Base-by-base conservation (phyloP, 208 protist species). In the Angomonas ambiguus region DNA sequence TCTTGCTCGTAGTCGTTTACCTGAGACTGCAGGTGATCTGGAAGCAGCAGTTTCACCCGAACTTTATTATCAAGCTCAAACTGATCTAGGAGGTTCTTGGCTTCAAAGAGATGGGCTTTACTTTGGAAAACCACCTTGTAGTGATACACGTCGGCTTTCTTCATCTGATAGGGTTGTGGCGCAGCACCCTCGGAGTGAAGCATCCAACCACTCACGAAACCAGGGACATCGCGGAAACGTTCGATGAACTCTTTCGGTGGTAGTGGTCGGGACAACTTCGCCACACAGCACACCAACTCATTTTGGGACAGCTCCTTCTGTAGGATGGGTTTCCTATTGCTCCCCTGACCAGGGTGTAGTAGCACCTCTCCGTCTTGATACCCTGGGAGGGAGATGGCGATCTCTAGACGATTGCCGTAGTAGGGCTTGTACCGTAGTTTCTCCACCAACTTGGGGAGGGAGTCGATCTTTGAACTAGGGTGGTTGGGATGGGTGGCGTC, bases 71-170 rank as follows among this genome's bases (percentile, higher is more conserved):
- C 83, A 22, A 91, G 64, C 34, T 83, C 81, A 59, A 94, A 92
- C 74, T 94, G 81, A 63, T 92, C 85, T 2, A 94, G 77, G 34
- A 94, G 76, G 61, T 88, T 67, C 72, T 94, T 94, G 45, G 88
- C 88, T 45, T 81, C 77, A 65, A 92, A 94, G 25, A 94, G 80
- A 16, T 76, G 42, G 32, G 62, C 71, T n/a, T 64, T 71, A 53
- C 82, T 72, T 24, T 75, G 74, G 72, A 94, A 92, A n/a, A 94
- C 79, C 0, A 92, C 73, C 25, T 85, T 83, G 63, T 86, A 78
- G 49, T 77, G 77, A 27, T 77, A 74, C 42, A 69, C 62, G 13
- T 33, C 34, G 2, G 25, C 53, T 20, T 30, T 13, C 22, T 24
- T 8, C 49, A 24, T 11, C 49, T 6, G 11, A 56, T 20, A 56